Evolutionary conservation across 306 rosid species (phyloP).

Genomic region (Mimosa pudica): DNA sequence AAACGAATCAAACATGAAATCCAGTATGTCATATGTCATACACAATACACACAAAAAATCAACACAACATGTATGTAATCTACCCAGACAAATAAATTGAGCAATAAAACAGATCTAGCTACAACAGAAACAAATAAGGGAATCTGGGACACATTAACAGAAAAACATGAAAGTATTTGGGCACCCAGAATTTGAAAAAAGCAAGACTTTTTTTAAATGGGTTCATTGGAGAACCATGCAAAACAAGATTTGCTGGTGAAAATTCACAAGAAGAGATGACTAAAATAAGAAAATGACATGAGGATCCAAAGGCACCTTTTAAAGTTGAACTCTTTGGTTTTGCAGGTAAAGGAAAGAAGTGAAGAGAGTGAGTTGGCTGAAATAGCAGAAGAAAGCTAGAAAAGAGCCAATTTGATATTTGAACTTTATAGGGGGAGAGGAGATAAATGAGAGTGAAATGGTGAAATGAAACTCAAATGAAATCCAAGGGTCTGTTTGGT

Average conservation of each 20-base stretch:
- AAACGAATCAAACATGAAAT: not conserved
- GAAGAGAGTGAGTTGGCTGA: not conserved
- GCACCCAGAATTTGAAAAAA: not conserved
- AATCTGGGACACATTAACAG: not conserved
- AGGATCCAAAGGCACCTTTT: constrained; percentile 14
- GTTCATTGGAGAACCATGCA: not conserved
- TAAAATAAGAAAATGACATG: not conserved
- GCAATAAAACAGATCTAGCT: constrained; percentile 12
- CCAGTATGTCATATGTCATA: not conserved
- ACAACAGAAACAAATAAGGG: not conserved
- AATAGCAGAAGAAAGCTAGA: not conserved
- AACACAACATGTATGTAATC: not conserved
- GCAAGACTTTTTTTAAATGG: not conserved
- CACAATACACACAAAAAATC: not conserved
- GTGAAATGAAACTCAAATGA: constrained; percentile 34
- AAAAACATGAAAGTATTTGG: not conserved
- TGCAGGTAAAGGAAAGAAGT: not conserved
- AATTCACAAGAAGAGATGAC: not conserved
- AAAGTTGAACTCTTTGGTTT: not conserved
- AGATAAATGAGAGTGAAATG: constrained; percentile 21
- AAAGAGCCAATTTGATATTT: not conserved
- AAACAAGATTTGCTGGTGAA: not conserved
- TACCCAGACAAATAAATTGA: not conserved
- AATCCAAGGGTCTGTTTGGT: constrained; percentile 6
- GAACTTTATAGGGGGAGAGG: constrained; percentile 5